phyloP scores from a whole-genome alignment of 1,284 basidiomycete genomes.

The Cerioporus squamosus region DNA sequence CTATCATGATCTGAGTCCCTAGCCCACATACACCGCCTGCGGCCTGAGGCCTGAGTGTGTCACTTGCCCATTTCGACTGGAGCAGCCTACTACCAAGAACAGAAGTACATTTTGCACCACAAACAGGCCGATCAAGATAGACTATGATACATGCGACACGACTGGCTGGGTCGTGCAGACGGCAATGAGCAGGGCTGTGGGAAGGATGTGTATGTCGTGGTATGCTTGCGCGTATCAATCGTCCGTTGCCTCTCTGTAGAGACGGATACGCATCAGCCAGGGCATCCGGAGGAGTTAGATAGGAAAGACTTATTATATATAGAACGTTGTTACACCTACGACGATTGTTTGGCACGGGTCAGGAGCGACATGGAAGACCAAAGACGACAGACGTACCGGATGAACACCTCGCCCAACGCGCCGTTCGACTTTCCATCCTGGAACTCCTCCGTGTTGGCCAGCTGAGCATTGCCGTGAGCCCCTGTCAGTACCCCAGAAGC shows the following conservation, averaged over 20 bases:
- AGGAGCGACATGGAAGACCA: background rate
- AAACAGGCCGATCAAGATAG: background rate
- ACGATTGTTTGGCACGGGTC: background rate
- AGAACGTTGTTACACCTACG: constrained; percentile 87
- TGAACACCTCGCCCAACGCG: constrained; percentile 97
- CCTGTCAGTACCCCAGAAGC: constrained; percentile 1
- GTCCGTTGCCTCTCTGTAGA: constrained; percentile 73
- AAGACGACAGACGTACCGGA: constrained; percentile 64
- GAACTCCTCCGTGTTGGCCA: constrained; percentile 98
- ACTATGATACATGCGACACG: constrained; percentile 8
- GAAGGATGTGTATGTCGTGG: background rate
- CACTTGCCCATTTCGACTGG: background rate
- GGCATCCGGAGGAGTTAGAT: constrained; percentile 9
- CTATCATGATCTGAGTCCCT: too few species aligned
- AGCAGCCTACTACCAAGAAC: background rate
- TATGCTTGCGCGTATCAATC: constrained; percentile 18
- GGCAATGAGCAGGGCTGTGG: background rate
- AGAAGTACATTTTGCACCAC: constrained; percentile 14
- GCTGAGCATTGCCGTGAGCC: constrained; percentile 48
- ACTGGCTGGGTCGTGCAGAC: background rate
- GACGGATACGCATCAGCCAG: constrained; percentile 25
- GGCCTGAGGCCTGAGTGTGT: too few species aligned
- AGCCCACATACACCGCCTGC: too few species aligned
- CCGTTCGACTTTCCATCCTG: constrained; percentile 97
- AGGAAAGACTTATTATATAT: constrained; percentile 79